Evolutionary conservation across 2,329 filamentous ascomycete species (phyloP), one percentile per base, ranked within the genome.

Genomic region (Alternaria arborescens): DNA sequence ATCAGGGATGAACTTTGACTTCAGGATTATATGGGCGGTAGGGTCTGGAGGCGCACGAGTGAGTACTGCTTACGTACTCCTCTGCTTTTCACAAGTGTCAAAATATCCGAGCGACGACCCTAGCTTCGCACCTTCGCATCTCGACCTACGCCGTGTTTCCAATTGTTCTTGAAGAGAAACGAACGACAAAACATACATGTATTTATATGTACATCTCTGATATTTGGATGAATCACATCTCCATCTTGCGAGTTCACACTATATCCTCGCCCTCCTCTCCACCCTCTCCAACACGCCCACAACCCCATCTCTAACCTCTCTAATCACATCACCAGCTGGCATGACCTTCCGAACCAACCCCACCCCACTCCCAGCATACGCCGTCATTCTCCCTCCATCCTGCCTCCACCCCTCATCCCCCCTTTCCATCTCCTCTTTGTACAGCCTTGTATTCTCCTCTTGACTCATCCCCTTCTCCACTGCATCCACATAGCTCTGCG

Each of bases 351-450:
- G 84, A 2, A 89, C 80, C 61, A 90, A 77, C 0, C 88, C 88
- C 14, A 90, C 84, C 0, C 83, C 87, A 20, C 85, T 85, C 4
- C 88, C 88, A 14, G 86, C 87, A 80, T 89, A 90, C 10, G 86
- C 86, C 5, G 86, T 87, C 79, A 89, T 78, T 60, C 87, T 81
- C 4, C 82, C 86, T 10, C 71, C 56, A 30, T 66, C 48, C 0
- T 24, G 86, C 20, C 46, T 50, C 86, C 84, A 85, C 84, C 50
- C 85, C 80, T 16, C 74, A 73, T 87, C 84, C 3, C 84, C 85
- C 56, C 77, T 80, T 68, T 80, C 74, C 69, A 84, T 68, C 40
- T 86, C 86, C 64, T 82, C 77, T 34, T 81, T 72, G 73, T 83
- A 83, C 60, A 81, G 60, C 55, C 68, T 75, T 69, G 79, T 80